Evolutionary conservation across 1,139 yeast genomes (phyloP).

Genomic region (Candida sp.): DNA sequence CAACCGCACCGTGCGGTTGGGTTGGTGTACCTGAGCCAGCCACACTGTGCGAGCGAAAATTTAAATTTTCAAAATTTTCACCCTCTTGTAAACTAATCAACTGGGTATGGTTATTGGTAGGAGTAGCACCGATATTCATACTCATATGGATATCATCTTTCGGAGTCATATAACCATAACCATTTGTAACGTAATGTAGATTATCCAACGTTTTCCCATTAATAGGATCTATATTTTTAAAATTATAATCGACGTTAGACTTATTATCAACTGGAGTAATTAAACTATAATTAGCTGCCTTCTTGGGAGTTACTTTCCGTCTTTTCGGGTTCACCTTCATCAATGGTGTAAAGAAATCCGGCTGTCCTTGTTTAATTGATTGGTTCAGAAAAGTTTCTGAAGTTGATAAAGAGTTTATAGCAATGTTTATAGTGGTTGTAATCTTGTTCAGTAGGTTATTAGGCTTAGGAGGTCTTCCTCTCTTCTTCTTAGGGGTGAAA

Average conservation of each 20-base stretch:
- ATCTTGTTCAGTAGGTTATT: constrained; percentile 36
- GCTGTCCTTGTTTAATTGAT: constrained; percentile 41
- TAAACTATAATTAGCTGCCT: constrained; percentile 8
- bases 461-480: constrained; percentile 50
- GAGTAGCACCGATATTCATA: not conserved
- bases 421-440: constrained; percentile 42
- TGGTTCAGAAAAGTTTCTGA: constrained; percentile 38
- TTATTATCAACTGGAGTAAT: constrained; percentile 18
- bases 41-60: not conserved
- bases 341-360: constrained; percentile 44
- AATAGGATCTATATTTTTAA: constrained; percentile 9
- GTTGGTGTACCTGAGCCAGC: not conserved
- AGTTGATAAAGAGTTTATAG: constrained; percentile 36
- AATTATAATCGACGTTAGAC: constrained; percentile 17
- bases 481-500: constrained; percentile 26
- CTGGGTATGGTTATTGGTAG: not conserved
- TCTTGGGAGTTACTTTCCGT: constrained; percentile 8
- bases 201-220: constrained; percentile 37
- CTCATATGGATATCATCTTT: not conserved
- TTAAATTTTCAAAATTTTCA: not conserved
- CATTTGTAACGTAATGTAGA: constrained; percentile 11
- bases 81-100: not conserved
- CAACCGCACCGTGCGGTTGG: not conserved
- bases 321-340: constrained; percentile 42
- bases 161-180: not conserved